These are phyloP conservation scores for Coniferiporia weirii DNA, from an alignment of 1,284 basidiomycete species.

Conservation along the genomic window DNA sequence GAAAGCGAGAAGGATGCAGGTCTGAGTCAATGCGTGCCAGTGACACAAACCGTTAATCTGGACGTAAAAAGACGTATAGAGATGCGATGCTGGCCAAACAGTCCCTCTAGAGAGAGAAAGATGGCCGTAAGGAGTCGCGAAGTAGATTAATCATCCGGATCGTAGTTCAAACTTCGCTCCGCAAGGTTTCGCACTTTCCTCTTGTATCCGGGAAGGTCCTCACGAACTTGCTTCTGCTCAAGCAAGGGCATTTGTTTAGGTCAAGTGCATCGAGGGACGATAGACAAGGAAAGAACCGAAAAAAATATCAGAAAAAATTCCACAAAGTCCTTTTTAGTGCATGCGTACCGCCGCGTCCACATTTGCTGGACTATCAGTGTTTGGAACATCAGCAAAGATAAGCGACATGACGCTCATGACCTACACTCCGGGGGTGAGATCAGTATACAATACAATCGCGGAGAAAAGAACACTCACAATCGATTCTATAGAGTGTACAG, in stretches of 20 bases:
- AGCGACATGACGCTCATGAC: constrained; percentile 89
- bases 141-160: constrained; percentile 29
- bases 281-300: not conserved
- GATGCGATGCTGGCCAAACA: not conserved
- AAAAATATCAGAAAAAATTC: not conserved
- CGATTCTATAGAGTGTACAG: constrained; percentile 94
- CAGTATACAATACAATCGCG: constrained; percentile 10
- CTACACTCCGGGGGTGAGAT: too few species aligned
- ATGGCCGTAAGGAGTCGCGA: not conserved
- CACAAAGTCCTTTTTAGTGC: not conserved
- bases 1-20: too few species aligned
- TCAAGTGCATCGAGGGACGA: not conserved
- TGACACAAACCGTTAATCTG: too few species aligned
- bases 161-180: constrained; percentile 82
- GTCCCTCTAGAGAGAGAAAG: not conserved
- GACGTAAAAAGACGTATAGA: not conserved
- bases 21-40: too few species aligned
- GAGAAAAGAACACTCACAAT: constrained; percentile 66
- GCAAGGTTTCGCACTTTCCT: constrained; percentile 90
- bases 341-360: constrained; percentile 76
- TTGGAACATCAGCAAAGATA: constrained; percentile 87
- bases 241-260: not conserved
- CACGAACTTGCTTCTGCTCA: constrained; percentile 10
- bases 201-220: constrained; percentile 58
- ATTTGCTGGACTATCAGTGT: constrained; percentile 94